A percentile compares a stretch with the other conserved stretches of the same genome.
Conservation (phyloP, 1,284 basidiomycete species). For the Ustilago sp. region DNA sequence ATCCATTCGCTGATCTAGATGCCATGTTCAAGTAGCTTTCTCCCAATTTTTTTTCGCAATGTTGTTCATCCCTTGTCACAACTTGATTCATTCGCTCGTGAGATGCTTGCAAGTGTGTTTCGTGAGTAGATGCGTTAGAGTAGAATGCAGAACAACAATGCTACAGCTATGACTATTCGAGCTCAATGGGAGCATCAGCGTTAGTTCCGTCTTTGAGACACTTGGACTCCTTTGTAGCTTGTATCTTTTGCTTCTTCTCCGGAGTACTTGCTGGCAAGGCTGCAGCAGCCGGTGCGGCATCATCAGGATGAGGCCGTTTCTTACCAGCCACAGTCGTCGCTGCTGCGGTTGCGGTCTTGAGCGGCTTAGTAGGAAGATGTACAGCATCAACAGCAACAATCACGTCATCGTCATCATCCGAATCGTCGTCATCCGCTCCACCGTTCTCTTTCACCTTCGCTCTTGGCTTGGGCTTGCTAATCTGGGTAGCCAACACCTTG, state of each 20-base stretch:
- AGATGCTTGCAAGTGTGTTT: not conserved
- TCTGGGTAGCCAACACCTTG: constrained; percentile 10
- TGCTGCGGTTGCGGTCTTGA: not conserved
- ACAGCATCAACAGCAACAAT: not conserved
- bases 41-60: not conserved
- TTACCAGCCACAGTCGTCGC: constrained; percentile 13
- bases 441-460: not conserved
- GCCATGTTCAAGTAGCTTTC: constrained; percentile 54
- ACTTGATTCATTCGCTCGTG: not conserved
- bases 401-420: constrained; percentile 9
- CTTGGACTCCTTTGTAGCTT: not conserved
- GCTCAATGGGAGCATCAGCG: constrained; percentile 17
- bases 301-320: constrained; percentile 32
- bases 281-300: not conserved
- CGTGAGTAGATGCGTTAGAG: not conserved
- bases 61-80: not conserved
- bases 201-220: constrained; percentile 5
- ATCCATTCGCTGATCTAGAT: constrained; percentile 66
- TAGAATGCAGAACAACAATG: not conserved
- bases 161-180: constrained; percentile 17
- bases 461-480: constrained; percentile 15
- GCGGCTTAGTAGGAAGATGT: not conserved
- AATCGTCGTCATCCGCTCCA: constrained; percentile 3
- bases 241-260: constrained; percentile 29
- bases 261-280: not conserved